phyloP scores from a whole-genome alignment of 495 filamentous ascomycete species.

The Acidiella bohemica region DNA sequence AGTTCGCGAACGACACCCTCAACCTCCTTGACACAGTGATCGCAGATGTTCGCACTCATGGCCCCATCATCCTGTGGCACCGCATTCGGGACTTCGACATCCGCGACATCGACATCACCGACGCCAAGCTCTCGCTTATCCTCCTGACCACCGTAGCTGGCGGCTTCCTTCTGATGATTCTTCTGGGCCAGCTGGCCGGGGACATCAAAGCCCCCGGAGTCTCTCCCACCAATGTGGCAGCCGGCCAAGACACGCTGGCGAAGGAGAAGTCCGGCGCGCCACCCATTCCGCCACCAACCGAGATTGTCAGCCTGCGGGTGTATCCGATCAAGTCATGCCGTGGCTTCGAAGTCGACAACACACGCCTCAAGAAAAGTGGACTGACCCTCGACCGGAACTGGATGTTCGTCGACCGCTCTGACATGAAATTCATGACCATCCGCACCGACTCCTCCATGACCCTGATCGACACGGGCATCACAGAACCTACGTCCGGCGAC shows the following conservation, averaged over 20 bases:
- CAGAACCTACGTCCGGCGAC: slow-evolving; percentile 17
- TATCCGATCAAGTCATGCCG: slow-evolving; percentile 34
- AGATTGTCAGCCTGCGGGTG: slow-evolving; percentile 25
- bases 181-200: slow-evolving; percentile 1
- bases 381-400: slow-evolving; percentile 31
- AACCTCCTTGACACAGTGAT: too few species aligned
- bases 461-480: slow-evolving; percentile 28
- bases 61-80: not conserved
- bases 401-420: slow-evolving; percentile 30
- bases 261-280: slow-evolving; percentile 8
- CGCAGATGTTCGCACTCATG: not conserved
- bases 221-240: not conserved
- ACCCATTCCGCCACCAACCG: slow-evolving; percentile 21
- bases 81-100: slow-evolving; percentile 7
- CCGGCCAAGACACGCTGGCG: slow-evolving; percentile 1
- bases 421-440: slow-evolving; percentile 31
- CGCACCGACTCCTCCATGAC: slow-evolving; percentile 29
- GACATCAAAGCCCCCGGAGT: not conserved
- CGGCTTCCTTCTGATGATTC: slow-evolving; percentile 4
- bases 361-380: slow-evolving; percentile 25
- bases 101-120: not conserved
- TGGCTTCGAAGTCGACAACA: slow-evolving; percentile 23
- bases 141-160: slow-evolving; percentile 3
- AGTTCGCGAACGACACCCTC: too few species aligned
- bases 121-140: slow-evolving; percentile 1